Base-by-base conservation (phyloP, 116 monocot species). In the Dioscorea cayenensis region DNA sequence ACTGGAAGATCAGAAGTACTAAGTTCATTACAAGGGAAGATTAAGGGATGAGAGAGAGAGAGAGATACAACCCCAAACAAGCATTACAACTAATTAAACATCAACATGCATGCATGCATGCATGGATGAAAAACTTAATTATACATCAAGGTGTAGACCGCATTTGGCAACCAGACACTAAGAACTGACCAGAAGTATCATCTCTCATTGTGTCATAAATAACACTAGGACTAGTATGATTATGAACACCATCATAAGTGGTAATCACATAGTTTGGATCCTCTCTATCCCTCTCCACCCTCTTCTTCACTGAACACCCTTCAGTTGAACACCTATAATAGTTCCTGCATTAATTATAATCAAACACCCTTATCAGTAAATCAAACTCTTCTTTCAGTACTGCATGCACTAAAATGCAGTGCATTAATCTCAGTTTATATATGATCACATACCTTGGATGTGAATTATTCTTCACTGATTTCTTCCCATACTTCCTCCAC, bases 401-500 rank as follows among this genome's bases (percentile, higher is more conserved):
- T 32, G 32, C 32, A 32, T 4, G 1, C 25, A 25, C 2, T 32
- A 32, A 4, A 32, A 32, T 32, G 32, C 32, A 32, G 3, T 32
- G 32, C 32, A 32, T 32, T 25, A 25, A 25, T 25, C 25, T 25
- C 32, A 32, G 32, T 32, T 20, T 59, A 17, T 17, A 17, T 25
- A 21, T 59, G 0, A 59, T 59, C 21, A 7, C 59, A 59, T 71
- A 86, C 86, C 83, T 83, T 43, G 83, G 86, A 66, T 79, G 65
- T 12, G 80, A 79, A 64, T 67, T 86, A 50, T 68, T 75, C 65
- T 86, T 86, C 59, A 86, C 80, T 21, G 50, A 23, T 49, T 86
- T 86, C 77, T 86, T 86, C 60, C 86, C 86, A 28, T 86, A 86
- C 38, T 86, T 86, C 67, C 86, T 74, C 83, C 86, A 86, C 69